These are phyloP conservation scores for Ganoderma multipileum DNA, from an alignment of 1,284 basidiomycete genomes.

Conservation along the genomic window DNA sequence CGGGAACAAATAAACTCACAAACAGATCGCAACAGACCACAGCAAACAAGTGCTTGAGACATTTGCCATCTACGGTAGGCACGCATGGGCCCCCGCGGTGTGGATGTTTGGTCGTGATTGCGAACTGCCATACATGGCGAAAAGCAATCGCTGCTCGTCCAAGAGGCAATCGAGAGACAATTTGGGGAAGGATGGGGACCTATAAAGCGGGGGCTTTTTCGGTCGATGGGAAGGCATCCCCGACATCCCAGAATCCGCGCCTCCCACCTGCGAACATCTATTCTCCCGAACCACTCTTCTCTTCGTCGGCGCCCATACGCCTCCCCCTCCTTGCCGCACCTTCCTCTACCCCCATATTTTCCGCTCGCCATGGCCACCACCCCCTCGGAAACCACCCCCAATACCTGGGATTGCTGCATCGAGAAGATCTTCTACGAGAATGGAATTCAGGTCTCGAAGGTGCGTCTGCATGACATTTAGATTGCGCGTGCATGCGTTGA, in stretches of 20 bases:
- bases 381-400: neutral
- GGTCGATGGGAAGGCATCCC: neutral
- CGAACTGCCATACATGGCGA: conserved; percentile 2
- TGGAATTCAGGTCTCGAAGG: neutral
- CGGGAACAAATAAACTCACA: conserved; percentile 4
- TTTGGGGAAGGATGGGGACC: neutral
- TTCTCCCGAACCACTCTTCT: neutral
- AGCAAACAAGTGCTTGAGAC: neutral
- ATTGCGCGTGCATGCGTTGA: neutral
- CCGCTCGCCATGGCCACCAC: neutral
- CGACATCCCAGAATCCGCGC: neutral
- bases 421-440: neutral
- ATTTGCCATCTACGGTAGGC: neutral
- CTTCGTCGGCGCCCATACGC: neutral
- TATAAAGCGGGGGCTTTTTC: conserved; percentile 3
- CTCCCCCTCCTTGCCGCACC: neutral
- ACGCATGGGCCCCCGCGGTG: neutral
- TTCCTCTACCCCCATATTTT: neutral
- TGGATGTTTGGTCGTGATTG: conserved; percentile 1
- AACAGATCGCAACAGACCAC: neutral
- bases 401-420: neutral
- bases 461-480: neutral
- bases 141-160: conserved; percentile 4
- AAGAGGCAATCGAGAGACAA: conserved; percentile 4
- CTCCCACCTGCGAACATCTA: neutral